Evolutionary conservation across 768 basidiomycete genomes (phyloP), one percentile per base, ranked within the genome.

Genomic region (Calocera viscosa): DNA sequence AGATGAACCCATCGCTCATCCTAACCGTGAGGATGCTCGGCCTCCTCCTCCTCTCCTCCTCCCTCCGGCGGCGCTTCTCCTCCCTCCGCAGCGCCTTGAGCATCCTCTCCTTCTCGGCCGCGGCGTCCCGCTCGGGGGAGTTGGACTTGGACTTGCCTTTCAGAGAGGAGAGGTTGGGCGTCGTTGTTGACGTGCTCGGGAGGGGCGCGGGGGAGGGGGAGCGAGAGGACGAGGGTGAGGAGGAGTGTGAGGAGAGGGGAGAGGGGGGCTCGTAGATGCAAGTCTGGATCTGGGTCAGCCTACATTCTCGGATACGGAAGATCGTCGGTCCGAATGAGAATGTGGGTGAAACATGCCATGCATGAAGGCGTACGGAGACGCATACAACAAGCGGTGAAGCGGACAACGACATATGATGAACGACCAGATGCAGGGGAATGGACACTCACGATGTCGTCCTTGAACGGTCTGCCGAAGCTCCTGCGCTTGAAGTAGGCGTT

Each of bases 401-500:
- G 43, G 43, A 3, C 16, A 19, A 3, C 43, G 43, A 19, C 43
- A 19, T 24, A 17, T 7, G 8, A 7, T 47, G 43, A 8, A 10
- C 8, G 43, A 3, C 19, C 16, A 17, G 19, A 33, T 8, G 33
- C 24, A 41, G 41, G 35, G 34, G 8, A 14, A 22, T 33, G 26
- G 22, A 22, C 19, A 68, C 68, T 60, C 30, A 68, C 64, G 67
- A 65, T 60, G 49, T 65, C 67, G 66, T 67, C 60, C 69, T 65
- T 47, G 43, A 47, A 47, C 43, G 43, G 43, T 19, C 43, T 47
- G 19, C 43, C 43, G 24, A 47, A 47, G 43, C 43, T 47, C 8
- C 43, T 7, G 43, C 43, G 43, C 43, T 47, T 47, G 43, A 47
- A 47, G 24, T 47, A 47, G 19, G 43, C 43, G 24, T 47, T 47